Base-by-base conservation (phyloP, 176 grass and related monocot species). In the Thalia dealbata region DNA sequence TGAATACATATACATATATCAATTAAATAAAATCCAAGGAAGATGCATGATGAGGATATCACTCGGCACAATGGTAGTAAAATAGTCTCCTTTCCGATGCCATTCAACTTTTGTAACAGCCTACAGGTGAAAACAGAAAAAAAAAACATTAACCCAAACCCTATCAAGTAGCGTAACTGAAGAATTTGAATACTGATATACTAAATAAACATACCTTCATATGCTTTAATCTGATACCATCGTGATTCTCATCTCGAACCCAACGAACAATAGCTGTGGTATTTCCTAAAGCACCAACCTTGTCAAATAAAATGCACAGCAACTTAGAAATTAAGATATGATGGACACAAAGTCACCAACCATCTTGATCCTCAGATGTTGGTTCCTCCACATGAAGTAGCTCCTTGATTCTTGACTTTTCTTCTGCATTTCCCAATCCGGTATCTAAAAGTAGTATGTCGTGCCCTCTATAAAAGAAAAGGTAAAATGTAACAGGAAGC, bases 1-100 rank as follows among this genome's bases (percentile, higher is more conserved):
- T 2, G 3, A 19, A 22, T 10, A 69, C 11, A 45, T 18, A 24
- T 44, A 44, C 23, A 44, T 11, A 23, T 12, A 3, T 18, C 9
- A 43, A 38, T 38, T 44, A 45, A 80, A 52, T 64, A 62, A 43
- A 41, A 48, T 41, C 7, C 83, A 45, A 12, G 9, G 21, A 43
- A 71, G 59, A 54, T 28, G 52, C 59, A 22, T 29, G 55, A 62
- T 75, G 79, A 97, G 90, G 95, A 97, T 97, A 97, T 97, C 95
- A 91, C 81, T 88, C 79, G 95, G 95, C 61, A 88, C 87, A 64
- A 97, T 81, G 77, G 95, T 97, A 71, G 87, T 88, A 66, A 93
- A 97, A 79, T 97, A 97, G 74, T 97, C 95, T 73, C 95, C 93
- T 82, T 97, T 97, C 50, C 82, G 87, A 85, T 97, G 95, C 95